Conservation (phyloP, 495 filamentous ascomycete genomes). For the Aspergillus ellipticus region DNA sequence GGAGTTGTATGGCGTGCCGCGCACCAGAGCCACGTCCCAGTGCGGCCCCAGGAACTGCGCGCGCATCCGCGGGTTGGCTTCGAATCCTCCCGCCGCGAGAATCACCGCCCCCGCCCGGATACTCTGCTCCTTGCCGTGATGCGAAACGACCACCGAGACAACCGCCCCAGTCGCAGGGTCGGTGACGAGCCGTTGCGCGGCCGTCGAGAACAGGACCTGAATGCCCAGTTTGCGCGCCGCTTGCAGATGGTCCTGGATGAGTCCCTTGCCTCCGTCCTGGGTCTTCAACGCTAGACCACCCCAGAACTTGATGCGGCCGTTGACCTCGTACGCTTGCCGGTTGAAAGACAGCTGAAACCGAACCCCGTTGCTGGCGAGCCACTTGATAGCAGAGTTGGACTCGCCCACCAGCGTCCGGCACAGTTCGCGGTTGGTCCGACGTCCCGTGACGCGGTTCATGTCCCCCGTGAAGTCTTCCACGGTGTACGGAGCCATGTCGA, state of each 20-base stretch:
- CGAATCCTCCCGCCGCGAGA: slow-evolving; percentile 60
- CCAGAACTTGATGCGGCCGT: slow-evolving; percentile 57
- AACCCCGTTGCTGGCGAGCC: slow-evolving; percentile 51
- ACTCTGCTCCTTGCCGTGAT: slow-evolving; percentile 15
- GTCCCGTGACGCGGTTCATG: slow-evolving; percentile 46
- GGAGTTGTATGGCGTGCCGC: slow-evolving; percentile 59
- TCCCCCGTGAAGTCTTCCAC: slow-evolving; percentile 43
- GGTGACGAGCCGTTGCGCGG: slow-evolving; percentile 37
- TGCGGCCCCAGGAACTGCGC: slow-evolving; percentile 55
- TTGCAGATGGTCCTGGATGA: slow-evolving; percentile 45
- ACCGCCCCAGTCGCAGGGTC: slow-evolving; percentile 35
- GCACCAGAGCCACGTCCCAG: slow-evolving; percentile 58
- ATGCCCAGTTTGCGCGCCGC: slow-evolving; percentile 41
- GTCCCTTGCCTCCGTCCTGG: slow-evolving; percentile 54
- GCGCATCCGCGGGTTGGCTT: slow-evolving; percentile 52
- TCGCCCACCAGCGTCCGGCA: slow-evolving; percentile 43
- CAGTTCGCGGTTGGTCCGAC: slow-evolving; percentile 43
- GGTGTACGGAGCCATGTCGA: slow-evolving; percentile 46
- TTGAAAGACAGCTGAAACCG: slow-evolving; percentile 58
- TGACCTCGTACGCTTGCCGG: slow-evolving; percentile 55
- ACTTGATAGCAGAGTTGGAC: slow-evolving; percentile 45
- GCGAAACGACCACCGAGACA: slow-evolving; percentile 30
- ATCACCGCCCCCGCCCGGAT: slow-evolving; percentile 44
- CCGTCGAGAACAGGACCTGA: slow-evolving; percentile 37
- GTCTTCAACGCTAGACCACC: slow-evolving; percentile 56